Conservation (phyloP, 202 grass and related monocot genomes). For the Musa balbisiana region DNA sequence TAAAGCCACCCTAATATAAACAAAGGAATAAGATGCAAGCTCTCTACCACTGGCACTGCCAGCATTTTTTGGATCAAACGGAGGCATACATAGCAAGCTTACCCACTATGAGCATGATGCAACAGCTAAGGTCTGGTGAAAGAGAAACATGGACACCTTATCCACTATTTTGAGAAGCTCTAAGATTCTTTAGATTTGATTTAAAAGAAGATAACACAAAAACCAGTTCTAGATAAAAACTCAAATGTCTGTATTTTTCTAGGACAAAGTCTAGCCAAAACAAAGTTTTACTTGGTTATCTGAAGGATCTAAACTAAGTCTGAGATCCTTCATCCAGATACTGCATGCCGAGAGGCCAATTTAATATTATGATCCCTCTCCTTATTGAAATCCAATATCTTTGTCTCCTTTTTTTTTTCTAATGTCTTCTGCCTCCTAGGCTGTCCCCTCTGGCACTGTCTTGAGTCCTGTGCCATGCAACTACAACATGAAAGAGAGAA, state of each 20-base stretch:
- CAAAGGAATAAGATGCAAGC: conserved; percentile 11
- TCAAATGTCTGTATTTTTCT: background rate
- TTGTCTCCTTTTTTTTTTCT: background rate
- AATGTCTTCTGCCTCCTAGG: background rate
- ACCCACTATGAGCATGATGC: background rate
- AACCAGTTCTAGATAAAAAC: background rate
- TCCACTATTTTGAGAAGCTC: background rate
- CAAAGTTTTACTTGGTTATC: background rate
- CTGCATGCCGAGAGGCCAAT: background rate
- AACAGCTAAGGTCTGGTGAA: background rate
- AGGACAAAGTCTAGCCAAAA: background rate
- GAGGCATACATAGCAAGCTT: background rate
- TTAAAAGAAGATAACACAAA: background rate
- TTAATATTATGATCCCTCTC: background rate
- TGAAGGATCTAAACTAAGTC: background rate
- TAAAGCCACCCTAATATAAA: background rate
- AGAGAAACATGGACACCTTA: background rate
- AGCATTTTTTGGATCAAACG: conserved; percentile 7
- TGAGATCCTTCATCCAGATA: conserved; percentile 3
- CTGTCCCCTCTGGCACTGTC: background rate
- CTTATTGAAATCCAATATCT: background rate
- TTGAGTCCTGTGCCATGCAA: background rate
- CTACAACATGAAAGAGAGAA: background rate
- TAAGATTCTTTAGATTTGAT: background rate
- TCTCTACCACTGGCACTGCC: conserved; percentile 33